Percentiles rank a stretch among this genome's conserved stretches.
Evolutionary conservation across 2,329 filamentous ascomycete genomes (phyloP).

Genomic region (Aaosphaeria arxii): DNA sequence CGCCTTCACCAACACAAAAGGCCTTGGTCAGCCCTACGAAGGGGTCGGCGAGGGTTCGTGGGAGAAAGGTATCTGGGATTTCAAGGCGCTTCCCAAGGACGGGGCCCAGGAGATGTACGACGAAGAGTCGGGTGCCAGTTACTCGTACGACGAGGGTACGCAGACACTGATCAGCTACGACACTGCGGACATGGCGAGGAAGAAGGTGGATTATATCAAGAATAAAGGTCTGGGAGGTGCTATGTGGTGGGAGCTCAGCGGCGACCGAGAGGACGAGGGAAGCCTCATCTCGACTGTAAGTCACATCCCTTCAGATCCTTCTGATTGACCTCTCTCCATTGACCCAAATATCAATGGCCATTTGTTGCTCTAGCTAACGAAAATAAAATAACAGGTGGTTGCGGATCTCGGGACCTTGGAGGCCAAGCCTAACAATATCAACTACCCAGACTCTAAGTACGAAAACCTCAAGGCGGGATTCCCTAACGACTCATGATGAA

Average conservation of each 20-base stretch:
- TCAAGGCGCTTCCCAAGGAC: slow-evolving; percentile 73
- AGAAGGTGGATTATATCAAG: slow-evolving; percentile 72
- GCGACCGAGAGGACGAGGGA: slow-evolving; percentile 67
- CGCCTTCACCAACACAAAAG: slow-evolving; percentile 75
- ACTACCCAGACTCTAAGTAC: slow-evolving; percentile 53
- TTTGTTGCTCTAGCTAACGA: not conserved
- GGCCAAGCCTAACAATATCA: slow-evolving; percentile 42
- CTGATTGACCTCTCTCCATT: no score
- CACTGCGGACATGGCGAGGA: slow-evolving; percentile 62
- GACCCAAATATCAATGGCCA: no score
- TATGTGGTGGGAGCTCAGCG: slow-evolving; percentile 97
- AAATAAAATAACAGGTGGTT: slow-evolving; percentile 23
- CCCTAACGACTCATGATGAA: slow-evolving; percentile 6
- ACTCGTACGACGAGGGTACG: slow-evolving; percentile 65
- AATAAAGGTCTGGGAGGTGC: slow-evolving; percentile 69
- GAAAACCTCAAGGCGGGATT: slow-evolving; percentile 51
- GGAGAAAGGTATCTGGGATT: slow-evolving; percentile 75
- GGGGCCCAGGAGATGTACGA: slow-evolving; percentile 67
- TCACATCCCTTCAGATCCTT: not conserved
- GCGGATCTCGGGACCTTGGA: slow-evolving; percentile 46
- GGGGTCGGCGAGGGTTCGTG: slow-evolving; percentile 78
- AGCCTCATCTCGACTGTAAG: slow-evolving; percentile 51
- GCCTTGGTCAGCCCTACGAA: slow-evolving; percentile 65
- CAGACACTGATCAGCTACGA: slow-evolving; percentile 75
- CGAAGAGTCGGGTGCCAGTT: slow-evolving; percentile 64